Evolutionary conservation across 169 alveolate species (phyloP), one percentile per base, ranked within the genome.

Genomic region (Eimeria sp.): DNA sequence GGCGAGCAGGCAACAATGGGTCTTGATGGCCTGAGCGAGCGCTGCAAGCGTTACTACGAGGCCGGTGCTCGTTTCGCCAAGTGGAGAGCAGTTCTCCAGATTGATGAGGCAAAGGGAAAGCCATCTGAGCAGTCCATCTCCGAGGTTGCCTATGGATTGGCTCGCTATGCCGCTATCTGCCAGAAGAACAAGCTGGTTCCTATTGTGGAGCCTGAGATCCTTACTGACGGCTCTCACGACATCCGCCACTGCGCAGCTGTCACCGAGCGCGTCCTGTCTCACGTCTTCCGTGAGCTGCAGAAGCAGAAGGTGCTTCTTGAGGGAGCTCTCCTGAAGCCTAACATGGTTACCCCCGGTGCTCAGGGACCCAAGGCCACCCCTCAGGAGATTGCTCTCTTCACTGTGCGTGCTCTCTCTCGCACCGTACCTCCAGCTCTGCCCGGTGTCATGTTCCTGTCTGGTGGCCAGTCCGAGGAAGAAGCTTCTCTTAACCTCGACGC

Each of bases 1-100:
- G 99, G 97, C 51, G 99, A 98, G 95, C 97, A 96, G 61, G 95
- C 98, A 27, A 97, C 98, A 5, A 94, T 95, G 94, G 99, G 99
- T 65, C 98, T 99, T 84, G 99, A 99, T 96, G 99, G 99, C n/a
- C 98, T 99, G 51, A 99, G 99, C 57, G 99, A 98, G 80, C 97
- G 99, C 97, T 99, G 99, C 99, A 96, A 98, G 90, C 98, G 98
- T 97, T 99, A 98, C 98, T 99, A 99, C 97, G 98, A 98, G 67
- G 98, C 99, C 88, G 99, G 99, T 65, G 99, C 99, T 70, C 98
- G 99, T 84, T 99, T 99, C 96, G 99, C 99, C 95, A 99, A 99
- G 98, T 99, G 99, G 99, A 98, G 99, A 96, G 99, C 99, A 34
- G 99, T 99, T 67, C 98, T 99, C 82, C 98, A 98, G 92, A 99